Percentiles rank a stretch among this genome's conserved stretches.
These are phyloP conservation scores for Candida silvatica DNA, from an alignment of 805 yeast genomes.

Conservation along the genomic window DNA sequence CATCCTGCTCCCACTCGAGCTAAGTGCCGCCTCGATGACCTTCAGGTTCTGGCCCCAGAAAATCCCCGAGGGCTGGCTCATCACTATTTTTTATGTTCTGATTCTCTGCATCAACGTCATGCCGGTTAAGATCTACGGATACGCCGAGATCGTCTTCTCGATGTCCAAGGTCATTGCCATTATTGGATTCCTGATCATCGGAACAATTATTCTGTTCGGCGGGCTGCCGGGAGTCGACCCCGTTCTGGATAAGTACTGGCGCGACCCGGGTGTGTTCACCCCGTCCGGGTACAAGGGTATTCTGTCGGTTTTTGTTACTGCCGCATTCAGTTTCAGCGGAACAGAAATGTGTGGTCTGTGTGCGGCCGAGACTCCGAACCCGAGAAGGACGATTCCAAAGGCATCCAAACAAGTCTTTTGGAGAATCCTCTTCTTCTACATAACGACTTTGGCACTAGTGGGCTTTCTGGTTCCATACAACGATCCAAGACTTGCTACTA, in stretches of 20 bases:
- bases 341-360: conserved; percentile 45
- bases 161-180: conserved; percentile 41
- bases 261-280: conserved; percentile 31
- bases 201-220: conserved; percentile 39
- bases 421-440: conserved; percentile 42
- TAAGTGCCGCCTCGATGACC: conserved; percentile 46
- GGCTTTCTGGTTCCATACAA: conserved; percentile 40
- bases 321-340: conserved; percentile 48
- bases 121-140: conserved; percentile 49
- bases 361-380: conserved; percentile 39
- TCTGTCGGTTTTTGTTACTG: conserved; percentile 45
- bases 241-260: conserved; percentile 38
- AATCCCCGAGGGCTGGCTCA: conserved; percentile 39
- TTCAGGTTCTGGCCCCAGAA: conserved; percentile 39
- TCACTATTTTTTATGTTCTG: conserved; percentile 40
- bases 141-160: conserved; percentile 43
- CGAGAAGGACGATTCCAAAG: conserved; percentile 37
- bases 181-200: conserved; percentile 45
- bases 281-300: conserved; percentile 43
- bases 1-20: conserved; percentile 41
- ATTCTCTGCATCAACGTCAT: conserved; percentile 41
- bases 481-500: conserved; percentile 25
- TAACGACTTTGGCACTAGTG: conserved; percentile 34
- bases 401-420: conserved; percentile 51
- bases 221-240: conserved; percentile 35